Evolutionary conservation across 2,329 filamentous ascomycete genomes (phyloP).

Genomic region (Xylogone sp.): DNA sequence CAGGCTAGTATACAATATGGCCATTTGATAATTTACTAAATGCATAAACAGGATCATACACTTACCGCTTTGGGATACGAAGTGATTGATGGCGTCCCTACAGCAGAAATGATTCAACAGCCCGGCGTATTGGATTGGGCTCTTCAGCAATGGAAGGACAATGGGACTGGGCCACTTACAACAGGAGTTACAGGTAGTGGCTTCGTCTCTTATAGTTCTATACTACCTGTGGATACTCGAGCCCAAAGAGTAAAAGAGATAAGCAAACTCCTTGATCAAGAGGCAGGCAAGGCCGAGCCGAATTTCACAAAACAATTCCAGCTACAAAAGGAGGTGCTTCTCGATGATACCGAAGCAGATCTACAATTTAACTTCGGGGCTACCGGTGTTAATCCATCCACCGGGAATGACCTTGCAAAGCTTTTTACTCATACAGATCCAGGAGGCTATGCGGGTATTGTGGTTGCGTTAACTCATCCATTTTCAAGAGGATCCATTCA

Average conservation of each 20-base stretch:
- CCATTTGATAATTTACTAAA: too few relatives aligned
- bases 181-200: constrained; percentile 1
- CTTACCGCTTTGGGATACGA: constrained; percentile 5
- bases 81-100: constrained; percentile 5
- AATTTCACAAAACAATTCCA: constrained; percentile 8
- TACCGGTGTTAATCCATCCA: constrained; percentile 1
- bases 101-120: constrained; percentile 7
- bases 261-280: background rate
- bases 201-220: constrained; percentile 5
- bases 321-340: constrained; percentile 3
- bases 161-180: constrained; percentile 2
- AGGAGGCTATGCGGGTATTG: constrained; percentile 12
- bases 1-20: constrained; percentile 7
- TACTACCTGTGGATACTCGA: background rate
- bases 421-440: background rate
- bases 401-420: background rate
- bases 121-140: constrained; percentile 10
- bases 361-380: constrained; percentile 6
- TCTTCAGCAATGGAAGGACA: constrained; percentile 2
- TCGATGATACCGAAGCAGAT: constrained; percentile 8
- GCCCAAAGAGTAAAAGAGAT: background rate
- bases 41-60: constrained; percentile 6
- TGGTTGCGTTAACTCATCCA: constrained; percentile 31
- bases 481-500: constrained; percentile 39
- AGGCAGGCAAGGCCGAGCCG: background rate